phyloP scores from a whole-genome alignment of 2,329 filamentous ascomycete genomes.

The Alternaria consortialis region DNA sequence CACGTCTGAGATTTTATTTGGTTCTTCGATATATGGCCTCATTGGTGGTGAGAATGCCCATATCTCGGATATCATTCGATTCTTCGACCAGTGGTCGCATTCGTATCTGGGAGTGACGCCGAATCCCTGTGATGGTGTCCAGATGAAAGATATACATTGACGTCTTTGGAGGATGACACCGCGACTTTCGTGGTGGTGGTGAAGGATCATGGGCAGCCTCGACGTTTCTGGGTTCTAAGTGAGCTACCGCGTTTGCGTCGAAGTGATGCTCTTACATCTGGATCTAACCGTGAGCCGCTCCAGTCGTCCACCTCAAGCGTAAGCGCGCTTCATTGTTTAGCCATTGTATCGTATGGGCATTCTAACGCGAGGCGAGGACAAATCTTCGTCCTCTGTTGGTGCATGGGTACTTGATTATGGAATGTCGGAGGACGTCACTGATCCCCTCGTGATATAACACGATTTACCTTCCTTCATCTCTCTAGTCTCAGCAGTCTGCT shows the following conservation, averaged over 20 bases:
- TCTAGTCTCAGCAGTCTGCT: not conserved
- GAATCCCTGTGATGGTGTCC: no score
- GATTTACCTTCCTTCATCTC: not conserved
- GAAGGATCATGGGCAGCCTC: not conserved
- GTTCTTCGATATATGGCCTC: no score
- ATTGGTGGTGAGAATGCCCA: no score
- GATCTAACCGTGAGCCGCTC: not conserved
- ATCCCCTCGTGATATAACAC: not conserved
- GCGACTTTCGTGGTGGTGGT: not conserved
- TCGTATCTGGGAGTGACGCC: not conserved
- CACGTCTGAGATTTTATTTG: no score
- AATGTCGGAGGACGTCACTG: not conserved
- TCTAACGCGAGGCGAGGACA: not conserved
- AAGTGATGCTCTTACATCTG: not conserved
- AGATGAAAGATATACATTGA: not conserved
- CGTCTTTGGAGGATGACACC: not conserved
- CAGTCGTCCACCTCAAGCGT: not conserved
- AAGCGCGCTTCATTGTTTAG: not conserved
- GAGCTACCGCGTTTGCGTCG: not conserved
- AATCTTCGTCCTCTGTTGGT: not conserved
- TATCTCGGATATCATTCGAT: not conserved
- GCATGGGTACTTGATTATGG: not conserved
- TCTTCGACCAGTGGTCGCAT: not conserved
- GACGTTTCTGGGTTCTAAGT: not conserved
- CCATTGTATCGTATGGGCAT: not conserved